Evolutionary conservation across 352 stramenopile species (phyloP).

Genomic region (Stramenopiles sp.): DNA sequence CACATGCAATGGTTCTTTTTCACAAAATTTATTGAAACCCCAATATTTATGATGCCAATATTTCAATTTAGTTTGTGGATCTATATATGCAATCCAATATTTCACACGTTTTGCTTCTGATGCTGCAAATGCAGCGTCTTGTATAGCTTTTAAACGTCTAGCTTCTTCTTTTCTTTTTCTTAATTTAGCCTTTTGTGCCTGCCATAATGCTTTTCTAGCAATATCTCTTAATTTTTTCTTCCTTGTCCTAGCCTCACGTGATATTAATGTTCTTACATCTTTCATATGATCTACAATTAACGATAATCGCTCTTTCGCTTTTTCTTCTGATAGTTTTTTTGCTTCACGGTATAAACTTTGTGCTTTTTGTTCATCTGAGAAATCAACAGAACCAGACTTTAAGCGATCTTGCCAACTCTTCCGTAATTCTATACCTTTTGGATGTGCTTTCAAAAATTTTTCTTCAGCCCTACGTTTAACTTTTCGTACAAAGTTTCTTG

Average conservation of each 20-base stretch:
- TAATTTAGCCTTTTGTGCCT: background rate
- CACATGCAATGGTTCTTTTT: background rate
- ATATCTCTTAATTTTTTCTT: background rate
- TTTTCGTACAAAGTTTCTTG: background rate
- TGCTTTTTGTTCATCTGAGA: background rate
- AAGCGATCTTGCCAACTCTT: background rate
- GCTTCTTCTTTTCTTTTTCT: background rate
- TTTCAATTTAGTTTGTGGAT: background rate
- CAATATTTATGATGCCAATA: background rate
- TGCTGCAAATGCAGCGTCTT: background rate
- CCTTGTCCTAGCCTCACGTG: background rate
- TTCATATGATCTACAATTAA: background rate
- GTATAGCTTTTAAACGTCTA: background rate
- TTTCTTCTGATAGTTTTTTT: background rate
- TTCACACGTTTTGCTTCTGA: background rate
- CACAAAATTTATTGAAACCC: background rate
- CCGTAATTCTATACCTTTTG: background rate
- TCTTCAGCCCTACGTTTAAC: background rate
- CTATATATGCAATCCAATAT: background rate
- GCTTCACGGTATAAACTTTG: background rate
- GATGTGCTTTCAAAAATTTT: background rate
- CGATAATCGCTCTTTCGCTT: background rate
- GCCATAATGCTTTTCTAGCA: background rate
- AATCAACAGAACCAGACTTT: background rate
- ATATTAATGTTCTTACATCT: background rate